Evolutionary conservation across 2,329 filamentous ascomycete species (phyloP), one percentile per base, ranked within the genome.

Genomic region (Cladophialophora immunda): DNA sequence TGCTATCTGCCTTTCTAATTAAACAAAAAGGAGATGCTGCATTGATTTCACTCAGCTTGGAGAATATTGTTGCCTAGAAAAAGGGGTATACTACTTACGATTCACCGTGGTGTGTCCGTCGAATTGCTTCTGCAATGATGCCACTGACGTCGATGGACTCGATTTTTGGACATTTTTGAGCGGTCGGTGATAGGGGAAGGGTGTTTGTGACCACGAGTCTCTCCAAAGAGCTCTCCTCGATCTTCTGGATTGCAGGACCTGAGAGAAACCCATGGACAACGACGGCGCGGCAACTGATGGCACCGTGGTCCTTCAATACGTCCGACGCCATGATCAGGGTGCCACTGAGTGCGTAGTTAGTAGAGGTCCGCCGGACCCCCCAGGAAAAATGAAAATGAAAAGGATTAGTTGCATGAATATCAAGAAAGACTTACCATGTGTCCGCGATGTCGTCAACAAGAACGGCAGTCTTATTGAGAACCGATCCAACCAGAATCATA

Each of bases 401-500:
- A 38, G 36, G 36, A 38, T 38, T 13, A 29, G 47, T 25, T 53
- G 19, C 47, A 25, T 53, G n/a, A 17, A 53, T 53, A 29, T 50
- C 36, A 38, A 2, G 15, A 50, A 47, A 50, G 57, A 59, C 57
- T 50, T 32, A 50, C 57, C 93, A 97, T 5, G 94, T 97, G 77
- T 97, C 94, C 29, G 94, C 94, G 92, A 97, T 97, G 78, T 97
- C 94, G 78, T 97, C 94, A 56, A 98, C 94, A 58, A 98, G 89
- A 76, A 98, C 97, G 68, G 94, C 94, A 30, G 94, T 90, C 82
- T 94, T 94, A 81, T 92, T 91, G 71, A 88, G 86, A 52, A 98
- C 94, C 72, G 96, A 93, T 73, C 94, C 94, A 59, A 97, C 94
- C 19, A 98, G 89, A 1, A 93, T 92, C 93, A 97, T 96, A 75